Evolutionary conservation across 225 moss, liverwort and hornwort species (phyloP).

Genomic region (Marchantia polymorpha): DNA sequence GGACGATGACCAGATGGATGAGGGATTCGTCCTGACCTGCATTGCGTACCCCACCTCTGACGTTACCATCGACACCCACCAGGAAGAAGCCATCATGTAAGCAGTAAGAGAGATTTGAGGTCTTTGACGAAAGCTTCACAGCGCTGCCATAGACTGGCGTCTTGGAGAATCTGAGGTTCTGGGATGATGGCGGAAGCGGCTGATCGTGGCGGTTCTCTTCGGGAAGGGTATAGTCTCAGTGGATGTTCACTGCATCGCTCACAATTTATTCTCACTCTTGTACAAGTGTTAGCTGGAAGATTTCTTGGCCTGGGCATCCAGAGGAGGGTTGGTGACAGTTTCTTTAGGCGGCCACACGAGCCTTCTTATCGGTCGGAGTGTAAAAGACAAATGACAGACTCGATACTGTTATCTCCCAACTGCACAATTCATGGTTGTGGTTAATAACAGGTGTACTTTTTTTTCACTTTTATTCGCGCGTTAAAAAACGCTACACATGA

Average conservation of each 20-base stretch:
- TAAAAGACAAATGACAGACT: not conserved
- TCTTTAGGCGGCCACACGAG: not conserved
- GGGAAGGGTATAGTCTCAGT: not conserved
- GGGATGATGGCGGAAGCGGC: not conserved
- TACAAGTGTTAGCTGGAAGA: not conserved
- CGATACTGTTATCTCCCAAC: not conserved
- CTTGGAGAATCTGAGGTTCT: not conserved
- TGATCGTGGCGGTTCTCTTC: not conserved
- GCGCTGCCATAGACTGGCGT: not conserved
- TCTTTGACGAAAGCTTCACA: not conserved
- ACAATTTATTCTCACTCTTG: not conserved
- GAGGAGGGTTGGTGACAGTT: not conserved
- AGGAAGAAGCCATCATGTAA: conserved; percentile 30
- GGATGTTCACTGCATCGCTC: not conserved
- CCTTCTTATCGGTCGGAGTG: not conserved
- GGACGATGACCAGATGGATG: conserved; percentile 14
- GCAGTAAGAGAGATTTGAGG: no score
- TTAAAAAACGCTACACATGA: not conserved
- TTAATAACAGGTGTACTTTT: not conserved
- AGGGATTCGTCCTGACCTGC: conserved; percentile 41
- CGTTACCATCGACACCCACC: conserved; percentile 29
- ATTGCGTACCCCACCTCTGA: conserved; percentile 39
- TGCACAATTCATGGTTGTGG: not conserved
- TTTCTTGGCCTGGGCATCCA: not conserved
- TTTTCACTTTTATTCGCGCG: not conserved